Percentiles rank a stretch among this genome's conserved stretches.
These are phyloP conservation scores for Daldinia vernicosa DNA, from an alignment of 495 filamentous ascomycete genomes.

Conservation along the genomic window DNA sequence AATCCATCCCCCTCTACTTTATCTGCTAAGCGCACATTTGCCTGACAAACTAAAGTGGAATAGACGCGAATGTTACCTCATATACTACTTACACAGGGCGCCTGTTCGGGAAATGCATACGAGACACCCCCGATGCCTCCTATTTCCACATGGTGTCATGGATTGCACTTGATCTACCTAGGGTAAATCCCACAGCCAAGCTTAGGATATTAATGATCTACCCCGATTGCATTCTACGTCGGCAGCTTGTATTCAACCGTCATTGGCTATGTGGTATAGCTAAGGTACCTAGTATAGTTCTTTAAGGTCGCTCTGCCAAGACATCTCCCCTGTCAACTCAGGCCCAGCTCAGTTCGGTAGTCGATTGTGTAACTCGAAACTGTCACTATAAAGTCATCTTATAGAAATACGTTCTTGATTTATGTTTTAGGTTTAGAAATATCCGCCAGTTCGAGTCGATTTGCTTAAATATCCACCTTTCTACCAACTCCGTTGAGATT, in stretches of 20 bases:
- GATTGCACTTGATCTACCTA: slow-evolving; percentile 11
- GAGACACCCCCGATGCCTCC: background rate
- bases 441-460: too few relatives aligned
- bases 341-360: background rate
- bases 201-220: slow-evolving; percentile 8
- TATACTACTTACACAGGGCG: background rate
- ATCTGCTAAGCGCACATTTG: background rate
- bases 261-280: slow-evolving; percentile 13
- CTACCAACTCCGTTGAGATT: too few relatives aligned
- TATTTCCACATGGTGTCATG: slow-evolving; percentile 23
- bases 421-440: too few relatives aligned
- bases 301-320: slow-evolving; percentile 18
- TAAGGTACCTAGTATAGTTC: slow-evolving; percentile 5
- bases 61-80: background rate
- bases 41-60: background rate
- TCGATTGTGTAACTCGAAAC: background rate
- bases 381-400: background rate
- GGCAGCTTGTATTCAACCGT: slow-evolving; percentile 18
- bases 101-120: slow-evolving; percentile 25
- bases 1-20: background rate
- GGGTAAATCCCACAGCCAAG: slow-evolving; percentile 22
- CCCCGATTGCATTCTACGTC: slow-evolving; percentile 10
- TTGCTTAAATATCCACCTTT: too few relatives aligned
- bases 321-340: background rate
- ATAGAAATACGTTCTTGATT: too few relatives aligned